phyloP scores from a whole-genome alignment of 1,139 yeast species.

The Saccharomyces hybrid region DNA sequence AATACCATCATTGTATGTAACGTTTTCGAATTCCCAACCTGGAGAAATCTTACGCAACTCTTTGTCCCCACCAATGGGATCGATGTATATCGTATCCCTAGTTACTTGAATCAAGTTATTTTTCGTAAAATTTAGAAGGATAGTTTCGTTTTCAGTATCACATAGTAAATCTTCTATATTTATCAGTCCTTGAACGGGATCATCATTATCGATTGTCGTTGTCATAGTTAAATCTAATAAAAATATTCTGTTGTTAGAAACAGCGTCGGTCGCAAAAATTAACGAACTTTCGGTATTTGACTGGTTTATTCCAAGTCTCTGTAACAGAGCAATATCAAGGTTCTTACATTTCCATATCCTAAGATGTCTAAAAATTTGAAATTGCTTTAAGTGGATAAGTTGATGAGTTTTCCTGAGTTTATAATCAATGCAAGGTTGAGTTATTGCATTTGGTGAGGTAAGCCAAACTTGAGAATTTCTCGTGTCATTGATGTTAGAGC shows the following conservation, averaged over 20 bases:
- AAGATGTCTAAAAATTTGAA: conserved; percentile 8
- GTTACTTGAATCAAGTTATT: conserved; percentile 15
- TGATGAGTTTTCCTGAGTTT: conserved; percentile 10
- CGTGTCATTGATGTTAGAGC: conserved; percentile 3
- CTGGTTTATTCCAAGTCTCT: not conserved
- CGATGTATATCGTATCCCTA: conserved; percentile 6
- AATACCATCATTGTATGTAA: conserved; percentile 4
- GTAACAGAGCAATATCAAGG: not conserved
- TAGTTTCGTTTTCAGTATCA: conserved; percentile 7
- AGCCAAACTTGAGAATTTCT: conserved; percentile 13
- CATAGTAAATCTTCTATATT: conserved; percentile 18
- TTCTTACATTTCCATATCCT: not conserved
- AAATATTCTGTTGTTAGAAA: not conserved
- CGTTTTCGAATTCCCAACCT: conserved; percentile 13
- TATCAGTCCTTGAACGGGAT: conserved; percentile 5
- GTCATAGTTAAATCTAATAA: not conserved
- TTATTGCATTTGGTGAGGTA: conserved; percentile 15
- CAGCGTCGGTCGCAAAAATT: not conserved
- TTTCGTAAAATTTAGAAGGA: conserved; percentile 9
- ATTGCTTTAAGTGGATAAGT: conserved; percentile 9
- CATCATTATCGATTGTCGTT: not conserved
- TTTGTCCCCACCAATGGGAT: conserved; percentile 2
- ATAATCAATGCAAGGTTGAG: conserved; percentile 10
- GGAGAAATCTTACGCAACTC: conserved; percentile 1
- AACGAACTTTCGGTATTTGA: not conserved